A percentile compares a stretch with the other conserved stretches of the same genome.
phyloP scores from a whole-genome alignment of 2,329 filamentous ascomycete genomes.

The Xylaria sp. region DNA sequence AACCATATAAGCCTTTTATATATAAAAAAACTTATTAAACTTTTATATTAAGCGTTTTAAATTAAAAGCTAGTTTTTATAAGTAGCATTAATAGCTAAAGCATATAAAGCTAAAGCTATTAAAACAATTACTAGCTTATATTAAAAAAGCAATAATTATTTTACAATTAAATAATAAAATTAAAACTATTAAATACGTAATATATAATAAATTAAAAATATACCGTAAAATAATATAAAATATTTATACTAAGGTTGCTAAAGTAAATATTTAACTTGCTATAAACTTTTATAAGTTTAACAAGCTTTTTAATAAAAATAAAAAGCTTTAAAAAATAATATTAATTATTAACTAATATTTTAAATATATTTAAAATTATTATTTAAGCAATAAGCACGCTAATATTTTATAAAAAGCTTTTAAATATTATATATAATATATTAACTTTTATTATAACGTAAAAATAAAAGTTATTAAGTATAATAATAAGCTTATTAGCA shows the following conservation, averaged over 20 bases:
- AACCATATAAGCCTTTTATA: neutral
- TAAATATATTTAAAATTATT: neutral
- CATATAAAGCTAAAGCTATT: neutral
- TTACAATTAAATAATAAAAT: neutral
- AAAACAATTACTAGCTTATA: constrained; percentile 2
- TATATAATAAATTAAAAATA: neutral
- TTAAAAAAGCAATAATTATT: neutral
- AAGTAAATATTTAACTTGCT: neutral
- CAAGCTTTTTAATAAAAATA: neutral
- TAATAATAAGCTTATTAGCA: neutral
- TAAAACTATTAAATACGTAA: neutral
- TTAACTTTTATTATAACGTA: neutral
- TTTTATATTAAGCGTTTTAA: neutral
- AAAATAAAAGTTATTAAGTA: neutral
- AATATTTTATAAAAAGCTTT: neutral
- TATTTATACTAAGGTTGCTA: neutral
- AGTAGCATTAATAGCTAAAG: neutral
- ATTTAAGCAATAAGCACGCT: neutral
- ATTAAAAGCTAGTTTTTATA: neutral
- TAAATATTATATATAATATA: neutral
- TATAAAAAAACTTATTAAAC: neutral
- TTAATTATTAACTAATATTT: neutral
- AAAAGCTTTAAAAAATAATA: neutral
- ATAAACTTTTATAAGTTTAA: neutral
- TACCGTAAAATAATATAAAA: neutral